Evolutionary conservation across 2,329 filamentous ascomycete genomes (phyloP), one percentile per base, ranked within the genome.

Genomic region (Fusarium aywerte): DNA sequence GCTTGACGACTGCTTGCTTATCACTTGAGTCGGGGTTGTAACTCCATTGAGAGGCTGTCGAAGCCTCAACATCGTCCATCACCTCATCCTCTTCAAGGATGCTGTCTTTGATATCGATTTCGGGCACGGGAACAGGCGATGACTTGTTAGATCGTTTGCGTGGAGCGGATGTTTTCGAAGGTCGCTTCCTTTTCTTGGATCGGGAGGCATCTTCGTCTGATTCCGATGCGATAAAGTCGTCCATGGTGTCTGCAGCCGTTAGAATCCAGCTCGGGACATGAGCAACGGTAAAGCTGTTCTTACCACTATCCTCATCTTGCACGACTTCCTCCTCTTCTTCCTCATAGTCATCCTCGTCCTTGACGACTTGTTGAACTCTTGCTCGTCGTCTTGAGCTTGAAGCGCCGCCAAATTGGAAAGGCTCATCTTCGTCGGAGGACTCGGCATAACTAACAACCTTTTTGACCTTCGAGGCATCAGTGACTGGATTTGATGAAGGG

Each of bases 181-280:
- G 77, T n/a, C 90, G 85, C 79, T 97, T 97, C 72, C 90, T 82
- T 79, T 97, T 97, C 75, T 88, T 91, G 0, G 90, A 82, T 23
- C 84, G 76, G 71, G 82, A 68, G 64, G 83, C 74, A 15, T 76
- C 77, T 18, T 89, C 91, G 45, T 97, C 93, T 0, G 92, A 95
- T 39, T 96, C 92, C 72, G 91, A 89, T 6, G 91, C 93, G 23
- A 98, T 84, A 73, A 98, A 98, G 76, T 97, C 92, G 63, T 90
- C 92, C 81, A 96, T 88, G 53, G 96, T 92, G 79, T 84, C 81
- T 86, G 47, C 3, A 11, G 10, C 16, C n/a, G 50, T 72, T 36
- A 70, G 67, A 18, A 31, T 21, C 16, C 21, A 13, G 8, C 16
- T 15, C 1, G 16, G 4, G 7, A 7, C 35, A 7, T 1, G 5